phyloP scores from a whole-genome alignment of 306 rosid species.

The Fagus sylvatica region DNA sequence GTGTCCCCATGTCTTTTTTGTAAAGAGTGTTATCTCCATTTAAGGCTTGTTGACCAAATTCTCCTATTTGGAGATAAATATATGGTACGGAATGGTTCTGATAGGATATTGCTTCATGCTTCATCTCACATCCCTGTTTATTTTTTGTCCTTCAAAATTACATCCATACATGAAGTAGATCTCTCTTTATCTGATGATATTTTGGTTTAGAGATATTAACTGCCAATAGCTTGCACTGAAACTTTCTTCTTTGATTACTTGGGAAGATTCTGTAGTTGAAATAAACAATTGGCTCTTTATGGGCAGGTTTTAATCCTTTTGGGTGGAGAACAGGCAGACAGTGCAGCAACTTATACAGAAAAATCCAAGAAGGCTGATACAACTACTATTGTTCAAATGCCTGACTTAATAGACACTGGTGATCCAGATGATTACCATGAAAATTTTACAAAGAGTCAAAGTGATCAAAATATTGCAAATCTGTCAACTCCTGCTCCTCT shows the following conservation, averaged over 20 bases:
- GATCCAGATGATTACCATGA: slow-evolving; percentile 49
- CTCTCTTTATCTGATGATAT: not conserved
- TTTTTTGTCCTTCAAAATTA: not conserved
- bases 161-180: not conserved
- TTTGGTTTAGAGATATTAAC: too few species aligned
- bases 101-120: not conserved
- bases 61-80: not conserved
- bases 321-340: slow-evolving; percentile 64
- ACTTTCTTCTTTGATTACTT: not conserved
- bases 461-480: slow-evolving; percentile 45
- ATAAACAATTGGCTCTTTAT: slow-evolving; percentile 27
- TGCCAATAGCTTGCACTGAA: not conserved
- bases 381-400: slow-evolving; percentile 53
- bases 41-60: not conserved
- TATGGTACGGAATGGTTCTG: not conserved
- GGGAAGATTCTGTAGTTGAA: slow-evolving; percentile 4
- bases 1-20: not conserved
- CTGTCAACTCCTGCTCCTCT: slow-evolving; percentile 50
- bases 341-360: slow-evolving; percentile 45
- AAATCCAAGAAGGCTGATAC: slow-evolving; percentile 45
- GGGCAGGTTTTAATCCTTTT: slow-evolving; percentile 78
- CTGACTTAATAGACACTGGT: slow-evolving; percentile 83
- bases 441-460: slow-evolving; percentile 34
- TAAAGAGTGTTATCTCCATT: not conserved
- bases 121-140: not conserved